phyloP scores from a whole-genome alignment of 108 stramenopile species.

The Discostella pseudostelligera region DNA sequence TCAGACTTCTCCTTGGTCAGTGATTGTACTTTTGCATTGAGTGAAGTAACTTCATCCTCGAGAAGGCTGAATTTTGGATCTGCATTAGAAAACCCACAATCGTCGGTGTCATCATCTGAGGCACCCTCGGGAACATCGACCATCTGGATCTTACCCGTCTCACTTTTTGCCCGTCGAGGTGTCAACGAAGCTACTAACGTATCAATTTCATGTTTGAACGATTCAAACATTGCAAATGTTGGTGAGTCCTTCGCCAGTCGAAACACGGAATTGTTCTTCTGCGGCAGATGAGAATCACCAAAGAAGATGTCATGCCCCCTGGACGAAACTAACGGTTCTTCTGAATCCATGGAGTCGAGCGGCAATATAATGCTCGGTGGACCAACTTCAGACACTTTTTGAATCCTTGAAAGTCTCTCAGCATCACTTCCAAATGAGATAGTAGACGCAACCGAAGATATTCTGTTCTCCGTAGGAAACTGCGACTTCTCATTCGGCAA shows the following conservation, averaged over 20 bases:
- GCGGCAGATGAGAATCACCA: not conserved
- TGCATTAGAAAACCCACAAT: not conserved
- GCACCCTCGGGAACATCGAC: not conserved
- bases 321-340: constrained; percentile 43
- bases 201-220: constrained; percentile 32
- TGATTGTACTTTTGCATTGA: constrained; percentile 18
- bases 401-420: constrained; percentile 14
- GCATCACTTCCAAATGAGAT: not conserved
- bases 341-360: constrained; percentile 42
- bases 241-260: not conserved
- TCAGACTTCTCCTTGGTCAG: constrained; percentile 11
- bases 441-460: not conserved
- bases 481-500: not conserved
- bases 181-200: constrained; percentile 9
- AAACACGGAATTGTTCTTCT: not conserved
- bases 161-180: not conserved
- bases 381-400: constrained; percentile 17
- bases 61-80: constrained; percentile 2
- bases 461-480: not conserved
- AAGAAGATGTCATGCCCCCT: constrained; percentile 7
- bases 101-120: not conserved
- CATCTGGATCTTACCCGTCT: not conserved
- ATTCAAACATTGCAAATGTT: constrained; percentile 22
- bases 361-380: constrained; percentile 33
- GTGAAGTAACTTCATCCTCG: constrained; percentile 15